Evolutionary conservation across 306 rosid species (phyloP), one percentile per base, ranked within the genome.

Genomic region (Rosa chinensis): DNA sequence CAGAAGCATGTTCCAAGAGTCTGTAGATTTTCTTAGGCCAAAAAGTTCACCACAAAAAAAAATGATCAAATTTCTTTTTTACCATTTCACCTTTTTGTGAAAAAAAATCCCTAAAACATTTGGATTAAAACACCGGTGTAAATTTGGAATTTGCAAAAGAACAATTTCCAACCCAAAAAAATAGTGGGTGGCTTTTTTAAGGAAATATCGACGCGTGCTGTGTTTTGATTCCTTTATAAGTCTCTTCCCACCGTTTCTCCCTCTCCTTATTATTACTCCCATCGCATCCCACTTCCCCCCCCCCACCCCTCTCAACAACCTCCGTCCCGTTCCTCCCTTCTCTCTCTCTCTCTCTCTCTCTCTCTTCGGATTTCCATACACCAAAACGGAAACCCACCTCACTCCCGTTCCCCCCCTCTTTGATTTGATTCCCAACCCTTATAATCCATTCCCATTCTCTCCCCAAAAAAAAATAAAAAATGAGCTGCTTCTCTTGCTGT

Each of bases 151-250:
- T n/a, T 21, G 63, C 21, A 6, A 53, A 37, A 40, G n/a, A 28
- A 42, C 42, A 61, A 4, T 75, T 59, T 13, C 56, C 58, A 75
- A 75, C 76, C 58, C 2, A 59, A 64, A 76, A 44, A 64, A 76
- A 44, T 45, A 73, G 32, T 37, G 28, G 40, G 40, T 35, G 25
- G 76, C 10, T 49, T 28, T 28, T 32, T 28, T 11, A 70, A 44
- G 9, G 53, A 69, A 59, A 20, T 39, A 32, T 32, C 37, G 69
- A 82, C n/a, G 85, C 85, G 70, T 87, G 82, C 74, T 43, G 63
- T 55, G 70, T 58, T 61, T 66, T 82, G 88, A 89, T 88, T 79
- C 82, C 87, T 87, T 86, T 86, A 90, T 89, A 88, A 89, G 69
- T 63, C 72, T 70, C 75, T 3, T 58, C 74, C 70, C 88, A 72